phyloP scores from a whole-genome alignment of 306 rosid species.

The Quercus engelmannii region DNA sequence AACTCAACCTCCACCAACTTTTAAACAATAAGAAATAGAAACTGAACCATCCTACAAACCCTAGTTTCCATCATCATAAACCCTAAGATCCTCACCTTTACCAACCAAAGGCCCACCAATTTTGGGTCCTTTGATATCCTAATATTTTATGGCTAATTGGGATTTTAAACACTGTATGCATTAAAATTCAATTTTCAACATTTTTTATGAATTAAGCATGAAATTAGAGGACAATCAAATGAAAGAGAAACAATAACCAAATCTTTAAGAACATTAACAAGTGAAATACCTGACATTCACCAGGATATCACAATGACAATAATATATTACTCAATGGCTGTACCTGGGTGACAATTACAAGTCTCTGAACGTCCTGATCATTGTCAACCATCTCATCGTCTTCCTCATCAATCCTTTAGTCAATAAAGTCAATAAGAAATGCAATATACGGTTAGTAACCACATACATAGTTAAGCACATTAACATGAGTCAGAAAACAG shows the following conservation, averaged over 20 bases:
- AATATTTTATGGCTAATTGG: background rate
- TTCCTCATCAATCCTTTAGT: slow-evolving; percentile 68
- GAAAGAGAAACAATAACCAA: background rate
- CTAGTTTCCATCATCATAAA: background rate
- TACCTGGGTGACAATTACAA: slow-evolving; percentile 97
- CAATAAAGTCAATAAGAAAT: slow-evolving; percentile 28
- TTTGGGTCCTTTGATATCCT: background rate
- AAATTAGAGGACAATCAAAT: background rate
- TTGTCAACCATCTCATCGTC: slow-evolving; percentile 73
- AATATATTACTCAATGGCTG: slow-evolving; percentile 2
- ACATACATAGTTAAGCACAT: background rate
- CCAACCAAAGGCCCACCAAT: background rate
- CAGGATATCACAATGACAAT: background rate
- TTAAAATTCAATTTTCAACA: background rate
- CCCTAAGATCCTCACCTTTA: background rate
- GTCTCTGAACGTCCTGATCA: slow-evolving; percentile 87
- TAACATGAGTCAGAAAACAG: slow-evolving; percentile 10
- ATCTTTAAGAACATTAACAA: background rate
- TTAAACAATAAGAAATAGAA: background rate
- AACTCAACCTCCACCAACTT: too few relatives aligned
- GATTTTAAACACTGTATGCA: background rate
- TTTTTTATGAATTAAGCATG: background rate
- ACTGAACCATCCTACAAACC: background rate
- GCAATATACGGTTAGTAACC: background rate
- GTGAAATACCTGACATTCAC: background rate